phyloP scores from a whole-genome alignment of 2,329 filamentous ascomycete genomes.

The Zasmidium angulare region DNA sequence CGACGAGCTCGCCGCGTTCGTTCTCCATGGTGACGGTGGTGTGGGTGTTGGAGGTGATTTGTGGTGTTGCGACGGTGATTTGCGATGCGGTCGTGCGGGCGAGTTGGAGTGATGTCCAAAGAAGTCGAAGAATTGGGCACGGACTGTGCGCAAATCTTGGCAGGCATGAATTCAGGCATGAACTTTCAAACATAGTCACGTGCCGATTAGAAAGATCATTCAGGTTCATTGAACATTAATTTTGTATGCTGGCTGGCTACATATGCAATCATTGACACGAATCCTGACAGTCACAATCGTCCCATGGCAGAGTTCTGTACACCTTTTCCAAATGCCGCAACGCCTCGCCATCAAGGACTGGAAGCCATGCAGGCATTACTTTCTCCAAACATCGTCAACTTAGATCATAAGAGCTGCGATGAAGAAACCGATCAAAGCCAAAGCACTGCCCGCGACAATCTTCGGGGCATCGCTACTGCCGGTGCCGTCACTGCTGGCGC shows the following conservation, averaged over 20 bases:
- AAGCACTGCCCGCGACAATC: constrained; percentile 37
- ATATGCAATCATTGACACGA: constrained; percentile 18
- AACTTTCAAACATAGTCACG: constrained; percentile 2
- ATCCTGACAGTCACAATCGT: constrained; percentile 6
- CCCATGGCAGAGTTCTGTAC: constrained; percentile 18
- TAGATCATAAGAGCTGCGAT: constrained; percentile 38
- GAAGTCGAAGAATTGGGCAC: constrained; percentile 1
- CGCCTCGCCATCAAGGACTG: constrained; percentile 16
- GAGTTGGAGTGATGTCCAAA: not conserved
- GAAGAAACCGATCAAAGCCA: constrained; percentile 40
- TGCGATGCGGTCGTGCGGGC: not conserved
- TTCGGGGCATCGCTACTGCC: constrained; percentile 30
- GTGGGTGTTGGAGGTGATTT: constrained; percentile 3
- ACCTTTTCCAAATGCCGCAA: constrained; percentile 9
- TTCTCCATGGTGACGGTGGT: constrained; percentile 78
- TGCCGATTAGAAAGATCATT: not conserved
- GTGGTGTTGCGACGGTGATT: constrained; percentile 3
- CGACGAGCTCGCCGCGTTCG: constrained; percentile 99
- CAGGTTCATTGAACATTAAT: constrained; percentile 9
- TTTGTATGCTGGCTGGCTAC: constrained; percentile 11
- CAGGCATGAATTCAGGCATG: not conserved
- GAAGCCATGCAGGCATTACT: constrained; percentile 20
- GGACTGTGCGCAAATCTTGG: constrained; percentile 5
- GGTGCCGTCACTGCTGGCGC: constrained; percentile 25
- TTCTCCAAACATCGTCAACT: constrained; percentile 6